Base-by-base conservation (phyloP, 2,329 filamentous ascomycete genomes). In the Calonectria hawksworthii region DNA sequence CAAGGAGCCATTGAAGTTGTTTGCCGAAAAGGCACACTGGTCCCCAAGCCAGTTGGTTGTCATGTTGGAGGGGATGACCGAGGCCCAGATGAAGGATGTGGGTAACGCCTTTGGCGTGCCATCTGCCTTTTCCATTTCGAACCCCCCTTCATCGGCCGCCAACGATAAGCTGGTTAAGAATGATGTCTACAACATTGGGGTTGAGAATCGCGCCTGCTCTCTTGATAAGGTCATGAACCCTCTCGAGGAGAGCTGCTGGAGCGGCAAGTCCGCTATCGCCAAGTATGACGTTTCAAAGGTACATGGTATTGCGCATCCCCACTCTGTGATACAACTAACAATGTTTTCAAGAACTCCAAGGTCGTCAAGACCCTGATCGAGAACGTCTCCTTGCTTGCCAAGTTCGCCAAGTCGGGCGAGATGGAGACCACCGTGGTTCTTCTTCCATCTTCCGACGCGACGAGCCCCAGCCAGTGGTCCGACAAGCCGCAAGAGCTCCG, bases 351-450 rank as follows among this genome's bases (percentile, higher is more conserved):
- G 87, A 82, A 88, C 38, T 79, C 85, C 23, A 81, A 86, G 23
- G 80, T 86, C 21, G 76, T 92, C 72, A 80, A 85, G 26, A 81
- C 86, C 34, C 82, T 92, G 51, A 80, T 87, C 70, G 81, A 85
- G 8, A 86, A 86, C 77, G 81, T 92, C 71, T 81, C 85, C 11
- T 84, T 87, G 38, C 85, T 92, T 51, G 79, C 84, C 36, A 82
- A 85, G 56, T 86, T 89, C 44, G 88, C 90, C 68, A 82, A 86
- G 51, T 81, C 85, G 23, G 88, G 88, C 75, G 87, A 90, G 63
- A 86, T 92, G 79, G 90, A 93, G 76, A 90, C 90, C 30, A 89
- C 89, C 14, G 80, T 93, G 50, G 81, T 94, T 18, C 83, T 93
- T 70, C 83, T 93, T 26, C 89, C 90, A 68, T 83, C 88, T n/a